Evolutionary conservation across 495 filamentous ascomycete species (phyloP).

Genomic region (Aspergillus heteromorphus): DNA sequence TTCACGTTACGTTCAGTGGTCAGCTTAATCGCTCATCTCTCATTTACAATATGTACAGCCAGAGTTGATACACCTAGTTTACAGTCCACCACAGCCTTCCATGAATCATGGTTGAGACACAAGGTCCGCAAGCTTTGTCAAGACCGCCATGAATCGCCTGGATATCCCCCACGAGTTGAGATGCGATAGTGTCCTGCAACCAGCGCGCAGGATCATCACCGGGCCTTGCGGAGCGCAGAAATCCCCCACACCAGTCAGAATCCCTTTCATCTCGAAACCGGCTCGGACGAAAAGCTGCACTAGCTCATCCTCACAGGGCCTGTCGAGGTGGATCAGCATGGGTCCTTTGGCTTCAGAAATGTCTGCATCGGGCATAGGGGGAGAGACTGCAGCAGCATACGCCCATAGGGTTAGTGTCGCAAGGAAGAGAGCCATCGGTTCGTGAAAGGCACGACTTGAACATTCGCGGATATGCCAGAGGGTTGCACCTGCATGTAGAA

Average conservation of each 20-base stretch:
- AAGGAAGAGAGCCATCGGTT: slow-evolving; percentile 42
- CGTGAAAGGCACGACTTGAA: slow-evolving; percentile 45
- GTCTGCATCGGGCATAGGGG: slow-evolving; percentile 8
- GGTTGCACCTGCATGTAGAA: slow-evolving; percentile 47
- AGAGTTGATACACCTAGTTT: background rate
- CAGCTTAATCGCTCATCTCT: background rate
- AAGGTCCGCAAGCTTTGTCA: slow-evolving; percentile 27
- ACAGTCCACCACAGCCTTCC: background rate
- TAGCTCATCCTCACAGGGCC: slow-evolving; percentile 50
- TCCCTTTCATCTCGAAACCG: slow-evolving; percentile 42
- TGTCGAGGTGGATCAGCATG: slow-evolving; percentile 44
- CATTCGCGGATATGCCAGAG: slow-evolving; percentile 48
- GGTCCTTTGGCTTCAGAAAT: slow-evolving; percentile 15
- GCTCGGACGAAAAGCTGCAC: slow-evolving; percentile 48
- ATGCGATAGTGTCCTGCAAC: slow-evolving; percentile 33
- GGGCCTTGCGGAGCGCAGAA: slow-evolving; percentile 42
- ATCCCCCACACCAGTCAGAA: slow-evolving; percentile 47
- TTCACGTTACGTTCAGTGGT: too few relatives aligned
- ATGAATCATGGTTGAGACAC: slow-evolving; percentile 4
- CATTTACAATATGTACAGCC: background rate
- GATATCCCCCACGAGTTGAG: slow-evolving; percentile 39
- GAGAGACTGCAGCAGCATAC: slow-evolving; percentile 37
- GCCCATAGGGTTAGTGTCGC: slow-evolving; percentile 50
- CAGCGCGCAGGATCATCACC: slow-evolving; percentile 33
- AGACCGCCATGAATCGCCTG: slow-evolving; percentile 25